Conservation (phyloP, 139 green algal species). For the Pleodorina starrii region DNA sequence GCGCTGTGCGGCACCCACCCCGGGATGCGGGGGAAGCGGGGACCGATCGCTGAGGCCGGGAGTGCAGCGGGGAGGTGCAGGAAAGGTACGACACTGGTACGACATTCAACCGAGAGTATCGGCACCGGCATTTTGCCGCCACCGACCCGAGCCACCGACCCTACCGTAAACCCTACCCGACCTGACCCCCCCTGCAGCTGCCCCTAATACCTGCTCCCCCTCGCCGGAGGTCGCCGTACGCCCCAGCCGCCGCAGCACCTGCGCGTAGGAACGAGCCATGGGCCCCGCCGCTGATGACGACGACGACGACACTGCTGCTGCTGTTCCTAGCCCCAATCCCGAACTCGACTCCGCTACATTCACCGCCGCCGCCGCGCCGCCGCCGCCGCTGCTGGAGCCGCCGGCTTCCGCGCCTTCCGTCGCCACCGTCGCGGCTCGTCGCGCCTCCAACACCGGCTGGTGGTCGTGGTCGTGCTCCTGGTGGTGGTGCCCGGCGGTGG, state of each 20-base stretch:
- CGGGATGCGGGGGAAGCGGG: no score
- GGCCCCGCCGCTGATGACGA: background rate
- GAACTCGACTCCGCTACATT: background rate
- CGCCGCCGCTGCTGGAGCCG: background rate
- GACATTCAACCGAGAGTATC: no score
- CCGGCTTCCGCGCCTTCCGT: no score
- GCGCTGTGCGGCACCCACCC: no score
- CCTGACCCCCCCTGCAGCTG: no score
- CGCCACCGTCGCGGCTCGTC: no score
- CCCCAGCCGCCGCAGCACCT: constrained; percentile 36
- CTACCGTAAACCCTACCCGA: no score
- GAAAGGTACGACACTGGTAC: no score
- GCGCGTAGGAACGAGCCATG: constrained; percentile 36
- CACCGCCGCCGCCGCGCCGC: background rate
- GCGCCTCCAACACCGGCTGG: constrained; percentile 3
- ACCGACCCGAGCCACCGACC: no score
- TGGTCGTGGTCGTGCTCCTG: background rate
- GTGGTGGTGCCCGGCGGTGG: background rate
- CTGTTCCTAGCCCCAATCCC: background rate
- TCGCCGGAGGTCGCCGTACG: constrained; percentile 13
- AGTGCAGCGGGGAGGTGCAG: no score
- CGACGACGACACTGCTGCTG: background rate
- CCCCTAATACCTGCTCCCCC: constrained; percentile 14
- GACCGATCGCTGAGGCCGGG: no score
- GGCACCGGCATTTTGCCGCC: no score